phyloP scores from a whole-genome alignment of 768 basidiomycete genomes.

The Dioszegia hungarica region DNA sequence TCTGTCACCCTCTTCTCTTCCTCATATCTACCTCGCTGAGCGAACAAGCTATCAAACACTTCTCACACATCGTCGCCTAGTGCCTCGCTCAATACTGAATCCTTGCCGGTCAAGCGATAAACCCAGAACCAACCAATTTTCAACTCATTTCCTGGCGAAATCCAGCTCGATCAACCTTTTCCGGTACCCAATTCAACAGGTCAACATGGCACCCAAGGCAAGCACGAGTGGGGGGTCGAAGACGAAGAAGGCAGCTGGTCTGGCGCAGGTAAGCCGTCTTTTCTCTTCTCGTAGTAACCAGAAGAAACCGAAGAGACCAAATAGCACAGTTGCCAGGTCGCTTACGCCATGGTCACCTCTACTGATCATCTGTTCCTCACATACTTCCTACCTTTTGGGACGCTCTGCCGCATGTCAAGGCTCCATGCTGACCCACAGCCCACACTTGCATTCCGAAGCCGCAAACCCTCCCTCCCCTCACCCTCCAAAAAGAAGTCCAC shows the following conservation, averaged over 20 bases:
- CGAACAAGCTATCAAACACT: not conserved
- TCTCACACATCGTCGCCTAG: not conserved
- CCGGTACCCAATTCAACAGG: not conserved
- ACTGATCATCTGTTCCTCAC: not conserved
- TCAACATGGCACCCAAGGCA: not conserved
- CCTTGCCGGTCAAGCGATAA: constrained; percentile 2
- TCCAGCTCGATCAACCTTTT: not conserved
- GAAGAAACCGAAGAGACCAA: too few relatives aligned
- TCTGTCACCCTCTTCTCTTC: not conserved
- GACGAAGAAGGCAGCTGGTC: constrained; percentile 16
- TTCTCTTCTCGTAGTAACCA: too few relatives aligned
- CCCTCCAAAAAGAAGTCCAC: constrained; percentile 10
- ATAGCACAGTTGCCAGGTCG: too few relatives aligned
- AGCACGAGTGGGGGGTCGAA: not conserved
- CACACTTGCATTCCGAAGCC: constrained; percentile 26
- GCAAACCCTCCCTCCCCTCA: constrained; percentile 13
- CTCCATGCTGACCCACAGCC: too few relatives aligned
- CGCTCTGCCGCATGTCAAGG: not conserved
- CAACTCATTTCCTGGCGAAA: not conserved
- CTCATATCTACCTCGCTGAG: not conserved
- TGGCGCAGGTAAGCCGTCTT: constrained; percentile 26
- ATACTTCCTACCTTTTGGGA: not conserved
- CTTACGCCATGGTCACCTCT: too few relatives aligned
- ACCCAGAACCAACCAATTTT: not conserved
- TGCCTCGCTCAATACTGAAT: not conserved